Conservation (phyloP, 129 eudicot genomes). For the Flaveria sonorensis region DNA sequence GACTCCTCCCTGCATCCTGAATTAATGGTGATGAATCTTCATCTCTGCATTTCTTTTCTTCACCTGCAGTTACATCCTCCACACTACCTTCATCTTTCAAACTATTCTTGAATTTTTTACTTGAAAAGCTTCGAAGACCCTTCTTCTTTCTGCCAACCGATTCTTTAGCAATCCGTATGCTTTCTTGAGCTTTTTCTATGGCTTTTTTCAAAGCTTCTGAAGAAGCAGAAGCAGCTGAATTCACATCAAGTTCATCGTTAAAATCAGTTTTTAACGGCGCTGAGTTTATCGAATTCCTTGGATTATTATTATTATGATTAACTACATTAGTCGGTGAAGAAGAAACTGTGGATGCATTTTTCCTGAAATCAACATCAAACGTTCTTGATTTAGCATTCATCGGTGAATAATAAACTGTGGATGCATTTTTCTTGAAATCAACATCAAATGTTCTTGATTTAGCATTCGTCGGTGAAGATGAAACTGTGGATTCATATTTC, state of each 20-base stretch:
- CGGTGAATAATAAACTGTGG: slow-evolving; percentile 32
- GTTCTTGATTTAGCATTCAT: slow-evolving; percentile 17
- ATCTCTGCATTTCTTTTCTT: not conserved
- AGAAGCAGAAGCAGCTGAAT: slow-evolving; percentile 80
- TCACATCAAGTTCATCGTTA: slow-evolving; percentile 69
- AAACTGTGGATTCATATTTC: slow-evolving; percentile 36
- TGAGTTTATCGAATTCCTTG: slow-evolving; percentile 36
- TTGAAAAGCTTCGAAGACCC: slow-evolving; percentile 49
- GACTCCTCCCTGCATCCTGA: not conserved
- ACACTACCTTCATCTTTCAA: slow-evolving; percentile 33
- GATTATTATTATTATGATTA: slow-evolving; percentile 25
- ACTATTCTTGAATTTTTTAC: slow-evolving; percentile 33
- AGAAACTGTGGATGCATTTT: slow-evolving; percentile 36
- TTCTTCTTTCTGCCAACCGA: slow-evolving; percentile 71
- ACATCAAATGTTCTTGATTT: slow-evolving; percentile 31
- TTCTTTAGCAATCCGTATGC: slow-evolving; percentile 81
- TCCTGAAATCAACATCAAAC: slow-evolving; percentile 36
- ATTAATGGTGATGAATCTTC: slow-evolving; percentile 24
- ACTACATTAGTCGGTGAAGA: slow-evolving; percentile 22
- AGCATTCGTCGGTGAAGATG: slow-evolving; percentile 15
- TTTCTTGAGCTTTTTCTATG: slow-evolving; percentile 91
- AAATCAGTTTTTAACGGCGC: slow-evolving; percentile 31
- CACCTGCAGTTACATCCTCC: slow-evolving; percentile 10
- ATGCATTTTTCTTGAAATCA: slow-evolving; percentile 36
- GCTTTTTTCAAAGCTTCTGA: slow-evolving; percentile 81